Conservation (phyloP, 2,329 filamentous ascomycete genomes). For the Xylaria sp. region DNA sequence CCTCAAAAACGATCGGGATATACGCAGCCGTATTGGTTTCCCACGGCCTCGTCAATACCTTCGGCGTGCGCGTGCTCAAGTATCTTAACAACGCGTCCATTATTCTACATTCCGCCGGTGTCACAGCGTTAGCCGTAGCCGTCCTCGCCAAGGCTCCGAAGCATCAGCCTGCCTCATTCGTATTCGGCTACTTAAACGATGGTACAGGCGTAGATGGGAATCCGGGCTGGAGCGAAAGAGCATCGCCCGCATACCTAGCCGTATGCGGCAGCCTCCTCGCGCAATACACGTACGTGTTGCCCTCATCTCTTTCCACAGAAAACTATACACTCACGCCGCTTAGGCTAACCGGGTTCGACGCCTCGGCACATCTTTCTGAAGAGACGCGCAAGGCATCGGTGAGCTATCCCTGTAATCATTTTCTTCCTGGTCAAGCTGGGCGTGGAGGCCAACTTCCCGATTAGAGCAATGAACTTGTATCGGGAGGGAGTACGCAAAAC, state of each 20-base stretch:
- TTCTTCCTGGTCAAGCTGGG: too few relatives aligned
- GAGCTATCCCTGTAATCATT: too few relatives aligned
- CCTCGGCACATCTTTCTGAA: slow-evolving; percentile 67
- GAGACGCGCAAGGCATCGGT: slow-evolving; percentile 65
- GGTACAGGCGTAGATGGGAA: slow-evolving; percentile 59
- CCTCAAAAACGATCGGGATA: slow-evolving; percentile 66
- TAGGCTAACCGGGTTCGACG: slow-evolving; percentile 61
- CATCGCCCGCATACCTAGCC: slow-evolving; percentile 65
- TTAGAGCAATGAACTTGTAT: too few relatives aligned
- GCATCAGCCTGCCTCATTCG: slow-evolving; percentile 65
- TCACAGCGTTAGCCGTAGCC: slow-evolving; percentile 64
- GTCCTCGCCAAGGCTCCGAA: slow-evolving; percentile 67
- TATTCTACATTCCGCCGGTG: slow-evolving; percentile 63
- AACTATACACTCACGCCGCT: not conserved
- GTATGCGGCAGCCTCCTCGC: slow-evolving; percentile 64
- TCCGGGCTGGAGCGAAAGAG: slow-evolving; percentile 64
- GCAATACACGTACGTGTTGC: slow-evolving; percentile 54
- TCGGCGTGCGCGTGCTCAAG: slow-evolving; percentile 65
- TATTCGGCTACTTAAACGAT: slow-evolving; percentile 65
- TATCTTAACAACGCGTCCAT: slow-evolving; percentile 69
- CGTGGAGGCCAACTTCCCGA: too few relatives aligned
- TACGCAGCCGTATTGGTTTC: slow-evolving; percentile 67
- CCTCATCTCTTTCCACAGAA: not conserved
- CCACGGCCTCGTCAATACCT: slow-evolving; percentile 67
- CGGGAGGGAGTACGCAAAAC: too few relatives aligned